Percentiles rank a stretch among this genome's conserved stretches.
phyloP scores from a whole-genome alignment of 495 filamentous ascomycete genomes.

The Neurospora terricola region DNA sequence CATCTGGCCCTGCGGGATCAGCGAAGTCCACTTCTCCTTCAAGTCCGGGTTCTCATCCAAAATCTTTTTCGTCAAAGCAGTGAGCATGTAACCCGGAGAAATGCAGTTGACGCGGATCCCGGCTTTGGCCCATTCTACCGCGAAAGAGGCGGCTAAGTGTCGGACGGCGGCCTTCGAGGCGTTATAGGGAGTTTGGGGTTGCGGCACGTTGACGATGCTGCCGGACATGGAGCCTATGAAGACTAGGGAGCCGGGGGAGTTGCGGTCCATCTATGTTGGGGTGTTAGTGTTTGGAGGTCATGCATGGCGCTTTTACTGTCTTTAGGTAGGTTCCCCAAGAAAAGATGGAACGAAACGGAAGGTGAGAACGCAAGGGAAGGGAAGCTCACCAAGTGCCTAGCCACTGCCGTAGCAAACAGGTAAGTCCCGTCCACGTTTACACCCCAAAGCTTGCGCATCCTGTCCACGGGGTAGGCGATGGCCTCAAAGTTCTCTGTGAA shows the following conservation, averaged over 20 bases:
- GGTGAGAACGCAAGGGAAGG: too few species aligned
- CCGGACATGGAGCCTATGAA: conserved; percentile 96
- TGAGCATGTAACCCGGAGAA: conserved; percentile 89
- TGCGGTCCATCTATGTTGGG: conserved; percentile 50
- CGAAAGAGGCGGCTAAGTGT: conserved; percentile 68
- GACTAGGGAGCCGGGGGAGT: conserved; percentile 73
- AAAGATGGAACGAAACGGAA: too few species aligned
- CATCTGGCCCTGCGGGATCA: conserved; percentile 89
- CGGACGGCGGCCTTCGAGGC: conserved; percentile 81
- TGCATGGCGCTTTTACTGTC: too few species aligned
- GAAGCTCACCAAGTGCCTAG: conserved; percentile 53
- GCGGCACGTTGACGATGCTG: conserved; percentile 84
- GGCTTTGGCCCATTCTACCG: conserved; percentile 80
- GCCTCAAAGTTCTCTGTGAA: conserved; percentile 95
- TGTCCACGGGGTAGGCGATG: conserved; percentile 75
- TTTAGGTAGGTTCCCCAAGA: too few species aligned
- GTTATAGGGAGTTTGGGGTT: conserved; percentile 89
- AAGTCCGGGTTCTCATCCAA: conserved; percentile 86
- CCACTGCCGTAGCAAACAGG: conserved; percentile 73
- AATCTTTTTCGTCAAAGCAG: conserved; percentile 91
- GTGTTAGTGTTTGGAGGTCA: too few species aligned
- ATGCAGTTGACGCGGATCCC: conserved; percentile 88
- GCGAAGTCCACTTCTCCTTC: conserved; percentile 74
- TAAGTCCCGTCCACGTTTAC: conserved; percentile 96
- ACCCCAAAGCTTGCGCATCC: conserved; percentile 83